phyloP scores from a whole-genome alignment of 495 filamentous ascomycete genomes.

The Penicillium nucicola region DNA sequence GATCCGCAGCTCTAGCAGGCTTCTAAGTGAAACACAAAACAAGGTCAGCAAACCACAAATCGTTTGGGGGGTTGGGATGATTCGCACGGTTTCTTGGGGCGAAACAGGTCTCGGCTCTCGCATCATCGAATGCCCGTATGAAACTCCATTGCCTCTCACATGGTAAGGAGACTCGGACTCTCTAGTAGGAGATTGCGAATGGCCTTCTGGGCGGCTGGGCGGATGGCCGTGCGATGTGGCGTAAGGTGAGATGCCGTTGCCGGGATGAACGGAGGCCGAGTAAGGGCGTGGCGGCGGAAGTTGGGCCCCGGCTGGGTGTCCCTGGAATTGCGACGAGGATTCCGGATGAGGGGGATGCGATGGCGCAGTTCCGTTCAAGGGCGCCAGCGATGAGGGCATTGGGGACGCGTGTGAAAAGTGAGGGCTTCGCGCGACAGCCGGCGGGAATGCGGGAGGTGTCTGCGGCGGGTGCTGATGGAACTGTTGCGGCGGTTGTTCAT shows the following conservation, averaged over 20 bases:
- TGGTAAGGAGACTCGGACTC: slow-evolving; percentile 39
- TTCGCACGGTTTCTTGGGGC: slow-evolving; percentile 40
- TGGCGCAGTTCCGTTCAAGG: slow-evolving; percentile 49
- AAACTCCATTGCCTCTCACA: slow-evolving; percentile 29
- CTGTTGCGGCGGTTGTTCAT: slow-evolving; percentile 42
- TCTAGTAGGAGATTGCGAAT: slow-evolving; percentile 43
- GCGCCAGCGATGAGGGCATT: slow-evolving; percentile 46
- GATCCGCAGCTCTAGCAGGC: slow-evolving; percentile 66
- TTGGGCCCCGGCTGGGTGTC: slow-evolving; percentile 32
- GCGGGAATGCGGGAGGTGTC: slow-evolving; percentile 52
- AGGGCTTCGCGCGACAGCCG: slow-evolving; percentile 53
- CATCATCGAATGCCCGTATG: slow-evolving; percentile 28
- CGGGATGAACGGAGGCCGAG: slow-evolving; percentile 35
- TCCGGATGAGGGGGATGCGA: slow-evolving; percentile 41
- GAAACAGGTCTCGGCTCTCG: slow-evolving; percentile 33
- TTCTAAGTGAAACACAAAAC: slow-evolving; percentile 48
- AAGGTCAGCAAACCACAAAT: not conserved
- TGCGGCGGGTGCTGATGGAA: slow-evolving; percentile 53
- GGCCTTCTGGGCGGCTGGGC: slow-evolving; percentile 36
- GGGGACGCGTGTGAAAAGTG: slow-evolving; percentile 51
- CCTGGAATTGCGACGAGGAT: slow-evolving; percentile 43
- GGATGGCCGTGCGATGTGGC: slow-evolving; percentile 47
- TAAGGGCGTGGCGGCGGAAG: slow-evolving; percentile 43
- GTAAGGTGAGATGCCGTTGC: slow-evolving; percentile 41
- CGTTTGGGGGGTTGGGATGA: not conserved